Evolutionary conservation across 257 asterid genomes (phyloP), one percentile per base, ranked within the genome.

Genomic region (Gentiana straminea): DNA sequence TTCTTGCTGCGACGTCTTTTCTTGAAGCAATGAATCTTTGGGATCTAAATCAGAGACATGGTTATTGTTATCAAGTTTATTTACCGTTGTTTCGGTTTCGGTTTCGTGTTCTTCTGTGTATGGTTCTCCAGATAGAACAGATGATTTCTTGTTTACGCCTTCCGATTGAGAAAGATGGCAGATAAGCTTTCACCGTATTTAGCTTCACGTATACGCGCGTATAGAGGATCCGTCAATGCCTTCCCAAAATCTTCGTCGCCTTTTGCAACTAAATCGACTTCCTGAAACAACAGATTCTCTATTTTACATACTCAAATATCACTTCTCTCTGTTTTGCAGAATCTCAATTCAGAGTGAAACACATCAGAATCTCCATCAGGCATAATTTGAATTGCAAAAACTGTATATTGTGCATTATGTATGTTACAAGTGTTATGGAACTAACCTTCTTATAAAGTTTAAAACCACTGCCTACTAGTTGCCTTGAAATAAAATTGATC

Each of bases 381-480:
- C 46, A 41, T 39, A 39, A 39, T 10, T 2, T 2, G 46, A 41
- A 41, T 10, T 41, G 46, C 9, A 39, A 39, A 5, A 41, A 10
- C 10, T 41, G 46, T 4, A 5, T 41, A 41, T 41, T 2, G 24
- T 24, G 24, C 24, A 24, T 24, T 24, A 24, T 24, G 24, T 24
- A 24, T 24, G 24, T 24, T 24, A 24, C 24, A 24, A 24, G 24
- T 24, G 24, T 24, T 24, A 13, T 11, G 48, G 12, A 13, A 53
- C 64, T 54, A n/a, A 66, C 98, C 97, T 84, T 91, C 63, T 91
- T 87, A 61, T 73, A 91, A 72, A 87, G 98, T 84, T 72, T 87
- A 88, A 91, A 91, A 43, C 98, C 98, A 38, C 93, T 83, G 38
- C 90, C 94, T 33, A 87, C 33, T 50, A 91, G 80, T 80, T 91